Conservation (phyloP, 805 yeast species). For the Zygoascus biomembranicola region DNA sequence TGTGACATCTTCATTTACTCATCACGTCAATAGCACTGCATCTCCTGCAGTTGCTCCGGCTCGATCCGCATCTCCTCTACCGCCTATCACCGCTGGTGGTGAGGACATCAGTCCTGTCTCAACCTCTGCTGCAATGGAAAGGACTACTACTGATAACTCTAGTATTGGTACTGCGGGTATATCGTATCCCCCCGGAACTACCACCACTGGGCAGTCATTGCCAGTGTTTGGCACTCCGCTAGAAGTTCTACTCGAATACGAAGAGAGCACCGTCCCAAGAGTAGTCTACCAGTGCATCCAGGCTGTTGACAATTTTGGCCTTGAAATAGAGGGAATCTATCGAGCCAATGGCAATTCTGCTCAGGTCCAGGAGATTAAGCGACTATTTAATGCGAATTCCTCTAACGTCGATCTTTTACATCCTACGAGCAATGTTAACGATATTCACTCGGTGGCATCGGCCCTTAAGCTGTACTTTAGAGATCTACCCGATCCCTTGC, state of each 20-base stretch:
- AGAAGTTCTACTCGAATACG: conserved; percentile 67
- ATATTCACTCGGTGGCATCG: conserved; percentile 82
- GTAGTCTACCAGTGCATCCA: conserved; percentile 84
- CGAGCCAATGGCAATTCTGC: conserved; percentile 73
- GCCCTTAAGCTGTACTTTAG: conserved; percentile 77
- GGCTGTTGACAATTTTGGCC: conserved; percentile 77
- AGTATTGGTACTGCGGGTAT: neutral
- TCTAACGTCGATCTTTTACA: conserved; percentile 43
- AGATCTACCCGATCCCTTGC: conserved; percentile 77
- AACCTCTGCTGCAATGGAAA: neutral
- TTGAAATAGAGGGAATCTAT: conserved; percentile 82
- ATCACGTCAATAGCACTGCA: neutral
- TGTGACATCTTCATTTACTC: neutral
- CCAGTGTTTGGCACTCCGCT: conserved; percentile 77
- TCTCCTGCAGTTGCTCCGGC: neutral
- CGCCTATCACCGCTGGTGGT: neutral
- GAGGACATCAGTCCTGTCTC: neutral
- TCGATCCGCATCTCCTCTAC: neutral
- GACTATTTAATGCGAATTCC: conserved; percentile 58
- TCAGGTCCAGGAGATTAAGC: conserved; percentile 64
- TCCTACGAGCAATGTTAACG: conserved; percentile 58
- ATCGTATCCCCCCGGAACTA: conserved; percentile 30
- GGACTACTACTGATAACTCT: neutral
- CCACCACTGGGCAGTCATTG: conserved; percentile 17
- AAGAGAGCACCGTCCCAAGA: conserved; percentile 87